phyloP scores from a whole-genome alignment of 352 stramenopile genomes.

The Pythium volutum region DNA sequence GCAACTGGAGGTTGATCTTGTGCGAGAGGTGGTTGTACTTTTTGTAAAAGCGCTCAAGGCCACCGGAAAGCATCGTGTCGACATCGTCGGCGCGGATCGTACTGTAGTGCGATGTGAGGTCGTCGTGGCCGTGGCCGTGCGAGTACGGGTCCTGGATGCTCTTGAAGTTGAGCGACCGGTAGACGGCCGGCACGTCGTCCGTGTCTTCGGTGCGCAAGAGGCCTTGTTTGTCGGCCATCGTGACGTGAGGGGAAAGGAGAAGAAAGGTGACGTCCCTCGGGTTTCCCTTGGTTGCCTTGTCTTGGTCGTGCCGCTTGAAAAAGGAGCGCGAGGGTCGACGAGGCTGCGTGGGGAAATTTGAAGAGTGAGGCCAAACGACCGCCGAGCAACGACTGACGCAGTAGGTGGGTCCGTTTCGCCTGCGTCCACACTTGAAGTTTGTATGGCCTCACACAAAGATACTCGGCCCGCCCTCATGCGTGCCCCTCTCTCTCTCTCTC shows the following conservation, averaged over 20 bases:
- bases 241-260: background rate
- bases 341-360: slow-evolving; percentile 11
- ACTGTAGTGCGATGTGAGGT: slow-evolving; percentile 48
- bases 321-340: background rate
- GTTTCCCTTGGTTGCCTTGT: background rate
- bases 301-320: too few relatives aligned
- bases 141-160: slow-evolving; percentile 75
- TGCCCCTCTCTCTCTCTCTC: background rate
- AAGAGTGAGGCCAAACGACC: slow-evolving; percentile 8
- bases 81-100: slow-evolving; percentile 66
- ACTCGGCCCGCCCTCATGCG: background rate
- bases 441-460: slow-evolving; percentile 1
- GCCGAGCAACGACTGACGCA: background rate
- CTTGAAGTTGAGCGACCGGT: slow-evolving; percentile 69
- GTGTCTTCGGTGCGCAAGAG: slow-evolving; percentile 24
- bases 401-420: background rate
- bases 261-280: background rate
- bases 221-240: slow-evolving; percentile 30
- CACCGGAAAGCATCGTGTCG: slow-evolving; percentile 66
- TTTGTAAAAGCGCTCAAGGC: slow-evolving; percentile 77
- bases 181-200: slow-evolving; percentile 53
- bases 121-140: slow-evolving; percentile 33
- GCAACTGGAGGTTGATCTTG: slow-evolving; percentile 63
- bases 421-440: slow-evolving; percentile 5
- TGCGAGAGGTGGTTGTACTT: slow-evolving; percentile 74